Base-by-base conservation (phyloP, 1,139 yeast species). In the Saccharomyces hybrid region DNA sequence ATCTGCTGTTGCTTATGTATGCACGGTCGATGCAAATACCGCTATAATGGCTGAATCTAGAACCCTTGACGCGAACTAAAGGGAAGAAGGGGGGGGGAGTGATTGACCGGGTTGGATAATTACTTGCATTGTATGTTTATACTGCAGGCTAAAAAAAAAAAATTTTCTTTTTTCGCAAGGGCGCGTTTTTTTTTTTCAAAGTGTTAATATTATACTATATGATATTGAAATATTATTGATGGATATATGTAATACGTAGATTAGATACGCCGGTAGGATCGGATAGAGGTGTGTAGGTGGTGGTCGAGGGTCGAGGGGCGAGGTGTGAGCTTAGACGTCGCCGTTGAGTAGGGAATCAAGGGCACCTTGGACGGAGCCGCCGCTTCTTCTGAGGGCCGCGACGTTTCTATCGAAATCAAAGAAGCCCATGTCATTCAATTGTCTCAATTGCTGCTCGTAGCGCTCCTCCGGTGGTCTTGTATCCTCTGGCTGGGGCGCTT, bases 301-400 rank as follows among this genome's bases (percentile, higher is more conserved):
- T 14, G 42, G 25, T 16, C 13, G 8, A 38, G 42, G 11, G 4
- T 4, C 5, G 23, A 20, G 23, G 23, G 23, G 23, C 23, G 23
- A 20, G 23, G 23, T 31, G 4, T 3, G 42, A 2, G 23, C 42
- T 56, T 60, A 68, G 25, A 66, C 69, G 47, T 61, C 62, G 41
- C 85, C 86, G 60, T 78, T 85, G 57, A 93, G 79, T 64, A 93
- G 76, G 57, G 89, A 88, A 71, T 91, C 97, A 55, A 93, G 79
- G 13, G 99, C 99, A 47, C 98, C 98, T 72, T 93, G 97, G 20
- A 93, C 98, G 62, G 91, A 88, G 11, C 99, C 99, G 27, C 98
- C 98, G 55, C 95, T 83, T 73, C 98, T 83, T 75, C 97, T 83
- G 65, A 93, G 78, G 1, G 98, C 98, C 27, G 84, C 84, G 20